A percentile compares a stretch with the other conserved stretches of the same genome.
Evolutionary conservation across 495 filamentous ascomycete species (phyloP).

Genomic region (Penicillium pulvis): DNA sequence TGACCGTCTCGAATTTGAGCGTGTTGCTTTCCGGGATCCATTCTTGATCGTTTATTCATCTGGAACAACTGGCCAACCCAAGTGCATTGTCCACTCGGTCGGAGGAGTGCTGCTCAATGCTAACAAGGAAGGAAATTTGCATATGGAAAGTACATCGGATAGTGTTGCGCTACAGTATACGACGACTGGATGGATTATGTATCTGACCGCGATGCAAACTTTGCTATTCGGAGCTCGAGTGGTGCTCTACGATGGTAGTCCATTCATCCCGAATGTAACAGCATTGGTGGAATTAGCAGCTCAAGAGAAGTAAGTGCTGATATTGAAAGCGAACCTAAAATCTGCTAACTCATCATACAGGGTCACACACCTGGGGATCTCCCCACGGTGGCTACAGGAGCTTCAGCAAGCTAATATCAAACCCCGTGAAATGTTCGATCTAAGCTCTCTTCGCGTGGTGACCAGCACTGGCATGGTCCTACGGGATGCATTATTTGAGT

Average conservation of each 20-base stretch:
- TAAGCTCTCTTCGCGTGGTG: constrained; percentile 58
- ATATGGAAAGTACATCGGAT: constrained; percentile 52
- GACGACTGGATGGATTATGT: constrained; percentile 86
- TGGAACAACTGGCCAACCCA: constrained; percentile 78
- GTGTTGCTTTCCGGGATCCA: constrained; percentile 53
- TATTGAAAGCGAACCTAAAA: too few species aligned
- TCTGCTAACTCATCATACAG: constrained; percentile 13
- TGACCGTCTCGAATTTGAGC: constrained; percentile 55
- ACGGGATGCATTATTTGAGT: constrained; percentile 69
- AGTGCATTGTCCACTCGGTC: constrained; percentile 72
- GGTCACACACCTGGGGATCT: constrained; percentile 63
- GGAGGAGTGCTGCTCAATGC: constrained; percentile 29
- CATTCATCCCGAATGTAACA: constrained; percentile 64
- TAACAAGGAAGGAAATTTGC: constrained; percentile 63
- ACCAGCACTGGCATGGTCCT: constrained; percentile 79
- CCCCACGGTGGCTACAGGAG: constrained; percentile 73
- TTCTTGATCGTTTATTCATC: constrained; percentile 77
- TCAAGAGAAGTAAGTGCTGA: constrained; percentile 53
- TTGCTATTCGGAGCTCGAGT: constrained; percentile 57
- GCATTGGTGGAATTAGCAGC: constrained; percentile 56
- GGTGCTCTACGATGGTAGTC: constrained; percentile 75
- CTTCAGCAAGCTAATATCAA: constrained; percentile 58
- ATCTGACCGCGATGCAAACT: constrained; percentile 55
- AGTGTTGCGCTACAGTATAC: constrained; percentile 58
- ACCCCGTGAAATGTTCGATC: constrained; percentile 61